phyloP scores from a whole-genome alignment of 2,329 filamentous ascomycete genomes.

The Diaporthe longicolla region DNA sequence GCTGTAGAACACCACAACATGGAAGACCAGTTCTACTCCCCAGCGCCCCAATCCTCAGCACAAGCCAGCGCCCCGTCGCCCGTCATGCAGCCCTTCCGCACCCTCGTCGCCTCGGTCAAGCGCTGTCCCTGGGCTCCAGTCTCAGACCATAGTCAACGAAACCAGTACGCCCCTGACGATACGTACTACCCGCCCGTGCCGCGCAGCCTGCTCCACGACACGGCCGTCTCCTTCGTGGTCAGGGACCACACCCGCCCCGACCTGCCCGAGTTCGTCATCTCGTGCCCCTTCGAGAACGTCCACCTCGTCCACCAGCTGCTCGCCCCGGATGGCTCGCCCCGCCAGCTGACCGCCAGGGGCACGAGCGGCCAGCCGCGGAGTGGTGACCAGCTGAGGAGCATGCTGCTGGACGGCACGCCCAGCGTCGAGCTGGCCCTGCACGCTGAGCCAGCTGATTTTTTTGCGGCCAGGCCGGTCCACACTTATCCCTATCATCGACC shows the following conservation, averaged over 20 bases:
- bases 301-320: constrained; percentile 31
- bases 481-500: too few relatives aligned
- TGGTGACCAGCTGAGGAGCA: constrained; percentile 37
- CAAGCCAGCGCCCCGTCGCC: background rate
- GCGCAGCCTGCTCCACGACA: constrained; percentile 38
- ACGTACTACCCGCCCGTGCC: constrained; percentile 35
- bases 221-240: constrained; percentile 40
- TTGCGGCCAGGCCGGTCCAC: background rate
- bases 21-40: background rate
- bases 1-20: background rate
- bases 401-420: constrained; percentile 40
- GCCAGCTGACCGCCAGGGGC: constrained; percentile 29
- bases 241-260: constrained; percentile 38
- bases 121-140: constrained; percentile 38
- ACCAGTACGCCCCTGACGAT: background rate
- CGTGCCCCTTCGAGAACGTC: constrained; percentile 41
- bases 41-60: background rate
- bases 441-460: too few relatives aligned
- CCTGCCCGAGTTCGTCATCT: constrained; percentile 41
- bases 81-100: constrained; percentile 34
- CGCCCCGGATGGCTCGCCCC: constrained; percentile 28
- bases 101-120: constrained; percentile 28
- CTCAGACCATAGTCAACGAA: background rate
- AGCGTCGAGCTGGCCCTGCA: constrained; percentile 40
- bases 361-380: constrained; percentile 36